Conservation (phyloP, 208 protist genomes). For the Crithidia thermophila region DNA sequence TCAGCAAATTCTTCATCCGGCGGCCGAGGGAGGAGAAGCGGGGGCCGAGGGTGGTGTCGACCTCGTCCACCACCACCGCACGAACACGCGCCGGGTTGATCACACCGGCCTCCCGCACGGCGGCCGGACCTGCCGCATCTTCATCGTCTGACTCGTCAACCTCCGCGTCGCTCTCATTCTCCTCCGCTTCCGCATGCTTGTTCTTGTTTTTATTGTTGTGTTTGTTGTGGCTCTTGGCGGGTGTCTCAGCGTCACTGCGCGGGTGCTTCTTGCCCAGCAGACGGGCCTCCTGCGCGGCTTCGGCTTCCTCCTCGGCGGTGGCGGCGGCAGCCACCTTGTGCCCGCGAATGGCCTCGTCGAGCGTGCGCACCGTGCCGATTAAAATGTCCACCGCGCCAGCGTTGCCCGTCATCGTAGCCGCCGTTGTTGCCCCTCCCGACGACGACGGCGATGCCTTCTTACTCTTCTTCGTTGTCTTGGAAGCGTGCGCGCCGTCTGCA, state of each 20-base stretch:
- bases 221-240: not conserved
- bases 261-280: constrained; percentile 30
- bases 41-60: constrained; percentile 87
- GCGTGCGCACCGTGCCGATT: constrained; percentile 69
- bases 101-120: constrained; percentile 22
- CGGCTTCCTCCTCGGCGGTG: constrained; percentile 42
- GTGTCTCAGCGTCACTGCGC: not conserved
- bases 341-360: constrained; percentile 83
- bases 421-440: not conserved
- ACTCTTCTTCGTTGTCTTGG: constrained; percentile 1
- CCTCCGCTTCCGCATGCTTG: constrained; percentile 15
- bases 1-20: constrained; percentile 89
- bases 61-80: constrained; percentile 88
- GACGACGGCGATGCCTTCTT: no score
- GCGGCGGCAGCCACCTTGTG: constrained; percentile 37
- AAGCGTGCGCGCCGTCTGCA: not conserved
- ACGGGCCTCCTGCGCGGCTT: constrained; percentile 23
- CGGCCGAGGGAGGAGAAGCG: constrained; percentile 85
- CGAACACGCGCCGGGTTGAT: constrained; percentile 55
- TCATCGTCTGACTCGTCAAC: constrained; percentile 29
- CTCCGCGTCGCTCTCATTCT: constrained; percentile 20
- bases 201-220: not conserved
- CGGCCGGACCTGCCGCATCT: constrained; percentile 12
- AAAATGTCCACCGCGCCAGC: constrained; percentile 54
- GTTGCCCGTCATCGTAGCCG: not conserved